Conservation (phyloP, 2,329 filamentous ascomycete genomes). For the Aspergillus sp. region DNA sequence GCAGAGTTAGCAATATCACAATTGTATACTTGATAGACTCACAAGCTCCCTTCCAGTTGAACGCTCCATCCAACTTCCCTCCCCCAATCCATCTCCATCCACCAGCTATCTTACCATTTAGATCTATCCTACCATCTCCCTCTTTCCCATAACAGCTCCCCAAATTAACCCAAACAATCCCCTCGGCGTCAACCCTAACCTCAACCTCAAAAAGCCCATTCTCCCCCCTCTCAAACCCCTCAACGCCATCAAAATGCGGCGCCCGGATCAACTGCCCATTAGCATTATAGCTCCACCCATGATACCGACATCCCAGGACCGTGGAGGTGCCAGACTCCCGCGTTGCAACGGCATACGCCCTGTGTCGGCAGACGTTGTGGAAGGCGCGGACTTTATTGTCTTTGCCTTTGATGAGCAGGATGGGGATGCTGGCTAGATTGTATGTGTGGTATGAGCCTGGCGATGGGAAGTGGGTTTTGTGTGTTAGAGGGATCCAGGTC, state of each 20-base stretch:
- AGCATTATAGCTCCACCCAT: slow-evolving; percentile 63
- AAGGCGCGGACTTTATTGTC: slow-evolving; percentile 57
- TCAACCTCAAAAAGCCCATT: slow-evolving; percentile 53
- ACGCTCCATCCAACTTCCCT: slow-evolving; percentile 25
- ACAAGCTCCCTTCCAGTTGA: slow-evolving; percentile 38
- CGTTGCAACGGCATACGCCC: slow-evolving; percentile 59
- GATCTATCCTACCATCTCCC: slow-evolving; percentile 8
- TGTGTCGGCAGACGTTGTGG: slow-evolving; percentile 63
- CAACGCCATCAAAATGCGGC: slow-evolving; percentile 57
- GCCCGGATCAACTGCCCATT: slow-evolving; percentile 61
- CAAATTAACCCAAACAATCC: neutral
- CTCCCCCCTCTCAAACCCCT: slow-evolving; percentile 56
- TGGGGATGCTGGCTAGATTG: slow-evolving; percentile 56
- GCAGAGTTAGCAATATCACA: neutral
- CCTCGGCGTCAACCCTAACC: slow-evolving; percentile 17
- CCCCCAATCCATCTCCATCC: slow-evolving; percentile 21
- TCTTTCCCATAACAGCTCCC: slow-evolving; percentile 5
- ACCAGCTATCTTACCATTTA: neutral
- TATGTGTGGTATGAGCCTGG: slow-evolving; percentile 59
- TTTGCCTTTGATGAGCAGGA: slow-evolving; percentile 55
- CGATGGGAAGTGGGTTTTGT: slow-evolving; percentile 49
- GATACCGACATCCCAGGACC: slow-evolving; percentile 61
- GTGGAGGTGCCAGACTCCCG: slow-evolving; percentile 51
- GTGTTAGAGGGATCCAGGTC: slow-evolving; percentile 39
- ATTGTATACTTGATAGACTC: slow-evolving; percentile 3